Conservation (phyloP, 352 stramenopile species). For the Blastocystis sp. region DNA sequence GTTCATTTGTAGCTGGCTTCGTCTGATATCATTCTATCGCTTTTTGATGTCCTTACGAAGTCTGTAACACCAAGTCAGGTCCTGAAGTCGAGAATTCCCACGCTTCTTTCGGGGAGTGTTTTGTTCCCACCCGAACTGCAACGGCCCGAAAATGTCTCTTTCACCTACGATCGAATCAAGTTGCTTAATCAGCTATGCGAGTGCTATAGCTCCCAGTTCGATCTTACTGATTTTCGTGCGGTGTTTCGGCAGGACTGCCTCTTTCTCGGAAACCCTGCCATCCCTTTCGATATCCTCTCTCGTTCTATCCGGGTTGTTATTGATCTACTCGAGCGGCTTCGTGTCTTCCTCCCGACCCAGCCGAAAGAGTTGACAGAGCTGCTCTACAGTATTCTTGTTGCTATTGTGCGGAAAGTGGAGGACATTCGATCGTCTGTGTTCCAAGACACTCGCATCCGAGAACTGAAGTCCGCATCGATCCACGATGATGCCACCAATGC, state of each 20-base stretch:
- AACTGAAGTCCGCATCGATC: not conserved
- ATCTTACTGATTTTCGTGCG: not conserved
- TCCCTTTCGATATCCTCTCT: not conserved
- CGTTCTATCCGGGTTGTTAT: not conserved
- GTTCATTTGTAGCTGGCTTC: not conserved
- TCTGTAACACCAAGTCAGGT: not conserved
- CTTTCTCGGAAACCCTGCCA: not conserved
- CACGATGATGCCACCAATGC: constrained; percentile 1
- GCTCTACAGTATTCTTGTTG: not conserved
- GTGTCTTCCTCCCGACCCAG: not conserved
- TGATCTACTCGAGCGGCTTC: not conserved
- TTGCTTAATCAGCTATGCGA: not conserved
- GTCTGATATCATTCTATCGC: not conserved
- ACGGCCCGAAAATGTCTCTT: not conserved
- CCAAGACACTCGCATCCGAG: not conserved
- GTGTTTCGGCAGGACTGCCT: not conserved
- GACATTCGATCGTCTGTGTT: not conserved
- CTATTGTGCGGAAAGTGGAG: constrained; percentile 19
- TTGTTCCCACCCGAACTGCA: constrained; percentile 4
- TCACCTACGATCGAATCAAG: not conserved
- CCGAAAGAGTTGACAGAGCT: not conserved
- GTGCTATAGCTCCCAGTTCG: not conserved
- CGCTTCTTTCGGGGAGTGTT: not conserved
- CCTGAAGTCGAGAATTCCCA: not conserved
- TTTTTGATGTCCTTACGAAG: not conserved